Evolutionary conservation across 345 rosid species (phyloP), one percentile per base, ranked within the genome.

Genomic region (Tarenaya hassleriana): DNA sequence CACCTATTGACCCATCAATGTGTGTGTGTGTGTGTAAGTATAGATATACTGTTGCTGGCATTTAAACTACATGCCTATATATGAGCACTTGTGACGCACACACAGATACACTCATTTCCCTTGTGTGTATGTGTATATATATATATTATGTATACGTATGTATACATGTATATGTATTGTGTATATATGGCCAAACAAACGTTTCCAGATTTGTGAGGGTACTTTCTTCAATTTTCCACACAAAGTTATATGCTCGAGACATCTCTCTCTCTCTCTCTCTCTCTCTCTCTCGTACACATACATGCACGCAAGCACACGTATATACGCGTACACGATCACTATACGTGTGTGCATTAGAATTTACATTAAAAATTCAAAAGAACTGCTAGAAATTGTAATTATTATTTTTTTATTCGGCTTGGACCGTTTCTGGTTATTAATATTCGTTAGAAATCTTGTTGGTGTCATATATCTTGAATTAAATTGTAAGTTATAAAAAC

Each of bases 41-140:
- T 47, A 41, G 65, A 67, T 67, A 52, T 48, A 60, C 61, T 67
- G 66, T 67, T 53, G 47, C 41, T 56, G 60, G 47, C 41, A 66
- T 54, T 66, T 66, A 60, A 47, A 65, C 56, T 53, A 66, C 47
- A 33, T 46, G 46, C 47, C 32, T 45, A 32, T 50, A 52, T 24
- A 24, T 41, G 57, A 60, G 10, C 17, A 33, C 32, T 19, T 50
- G 52, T 53, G 44, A 58, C 44, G 55, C 64, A 58, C 60, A 52
- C 8, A 52, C 55, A 58, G 40, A 1, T 54, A 45, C 55, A 65
- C 64, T 58, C 64, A 58, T 65, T 58, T 58, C 69, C 50, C 29
- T 2, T 24, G 51, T 15, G 52, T 38, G 12, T 64, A 24, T 64
- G 62, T 10, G 52, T 13, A 58, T 38, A 20, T 56, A 27, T 64